Percentiles rank a stretch among this genome's conserved stretches.
Evolutionary conservation across 306 rosid species (phyloP).

Genomic region (Sicyos edulis): DNA sequence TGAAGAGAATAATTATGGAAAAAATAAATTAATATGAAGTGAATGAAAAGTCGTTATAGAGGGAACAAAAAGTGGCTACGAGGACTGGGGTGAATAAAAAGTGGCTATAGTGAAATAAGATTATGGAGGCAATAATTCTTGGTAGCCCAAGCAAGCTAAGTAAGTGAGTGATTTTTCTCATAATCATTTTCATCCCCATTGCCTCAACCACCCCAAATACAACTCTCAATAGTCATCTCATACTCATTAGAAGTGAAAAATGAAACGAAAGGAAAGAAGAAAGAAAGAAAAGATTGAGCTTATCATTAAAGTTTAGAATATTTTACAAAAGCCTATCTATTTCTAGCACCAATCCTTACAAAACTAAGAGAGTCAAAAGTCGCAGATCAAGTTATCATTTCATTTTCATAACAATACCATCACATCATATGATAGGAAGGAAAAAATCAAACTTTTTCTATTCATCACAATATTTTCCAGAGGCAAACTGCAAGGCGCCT

Average conservation of each 20-base stretch:
- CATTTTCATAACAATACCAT: background rate
- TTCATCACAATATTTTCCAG: slow-evolving; percentile 9
- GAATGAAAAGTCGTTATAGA: too few species aligned
- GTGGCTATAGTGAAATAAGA: too few species aligned
- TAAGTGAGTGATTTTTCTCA: too few species aligned
- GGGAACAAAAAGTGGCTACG: too few species aligned
- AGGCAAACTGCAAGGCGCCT: background rate
- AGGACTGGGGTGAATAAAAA: too few species aligned
- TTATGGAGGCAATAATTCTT: too few species aligned
- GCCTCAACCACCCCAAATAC: too few species aligned
- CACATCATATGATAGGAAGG: background rate
- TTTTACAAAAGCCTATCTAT: background rate
- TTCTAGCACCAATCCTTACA: background rate
- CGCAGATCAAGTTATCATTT: background rate
- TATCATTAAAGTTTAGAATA: background rate
- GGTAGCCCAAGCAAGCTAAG: too few species aligned
- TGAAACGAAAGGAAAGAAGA: background rate
- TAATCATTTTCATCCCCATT: too few species aligned
- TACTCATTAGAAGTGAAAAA: background rate
- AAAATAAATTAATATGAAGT: too few species aligned
- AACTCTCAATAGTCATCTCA: background rate
- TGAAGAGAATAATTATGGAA: too few species aligned
- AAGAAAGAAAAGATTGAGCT: background rate
- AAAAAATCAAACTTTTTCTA: background rate
- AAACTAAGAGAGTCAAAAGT: background rate